Base-by-base conservation (phyloP, 2,329 filamentous ascomycete genomes). In the Ceratocystis smalleyi region DNA sequence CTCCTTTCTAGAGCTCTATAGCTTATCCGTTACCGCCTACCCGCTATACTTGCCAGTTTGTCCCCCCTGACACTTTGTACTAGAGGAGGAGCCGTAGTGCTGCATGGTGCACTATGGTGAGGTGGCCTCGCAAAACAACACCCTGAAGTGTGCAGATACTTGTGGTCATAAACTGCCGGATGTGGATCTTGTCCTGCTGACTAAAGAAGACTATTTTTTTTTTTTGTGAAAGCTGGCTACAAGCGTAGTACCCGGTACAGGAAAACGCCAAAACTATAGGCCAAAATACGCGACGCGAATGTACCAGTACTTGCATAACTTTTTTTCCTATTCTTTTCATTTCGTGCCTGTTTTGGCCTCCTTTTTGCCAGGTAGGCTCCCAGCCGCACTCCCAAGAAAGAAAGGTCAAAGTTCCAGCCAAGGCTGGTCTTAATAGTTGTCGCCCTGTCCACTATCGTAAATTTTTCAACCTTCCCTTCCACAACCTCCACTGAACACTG, bases 381-480 rank as follows among this genome's bases (percentile, higher is more conserved):
- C 61, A 66, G 64, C 61, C 61, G 64, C 61, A 59, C 30, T 40
- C 35, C 24, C 63, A 35, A 64, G 62, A 55, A 57, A 40, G 35
- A 40, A 63, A 66, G 65, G 65, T 24, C 60, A 66, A 57, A 62
- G 61, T 64, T 61, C 45, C 47, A 64, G 54, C 66, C 62, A 67
- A 40, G 66, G 62, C 64, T 67, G 62, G 61, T 61, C 49, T 40
- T 64, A 55, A 64, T 64, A 60, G 45, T 27, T 35, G 54, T 61
- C 59, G 61, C 64, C 54, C 65, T 68, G 67, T 65, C 65, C 61
- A 55, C 65, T 59, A 55, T 57, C 64, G 55, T 64, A 65, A 67
- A 65, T 68, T 68, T 68, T 68, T 59, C 45, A 64, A 63, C 67
- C 64, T 67, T 66, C 65, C 63, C 66, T 59, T 59, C 40, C 32